Percentiles rank a stretch among this genome's conserved stretches.
These are phyloP conservation scores for Elsinoe australis DNA, from an alignment of 2,329 filamentous ascomycete genomes.

Conservation along the genomic window DNA sequence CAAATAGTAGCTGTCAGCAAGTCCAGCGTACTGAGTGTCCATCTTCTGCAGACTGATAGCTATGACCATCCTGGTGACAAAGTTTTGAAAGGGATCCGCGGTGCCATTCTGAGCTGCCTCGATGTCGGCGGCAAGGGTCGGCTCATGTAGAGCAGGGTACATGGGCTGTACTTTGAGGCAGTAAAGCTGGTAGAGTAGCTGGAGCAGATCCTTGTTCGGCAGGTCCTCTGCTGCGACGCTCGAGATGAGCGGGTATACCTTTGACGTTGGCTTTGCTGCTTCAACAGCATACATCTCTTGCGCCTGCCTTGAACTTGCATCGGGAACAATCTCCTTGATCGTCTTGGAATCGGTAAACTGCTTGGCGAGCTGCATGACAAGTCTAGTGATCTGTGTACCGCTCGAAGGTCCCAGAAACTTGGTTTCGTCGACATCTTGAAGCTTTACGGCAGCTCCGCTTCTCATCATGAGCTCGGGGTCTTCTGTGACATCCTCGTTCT, in stretches of 20 bases:
- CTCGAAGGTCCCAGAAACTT: constrained; percentile 90
- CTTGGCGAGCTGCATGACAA: constrained; percentile 95
- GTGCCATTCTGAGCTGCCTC: constrained; percentile 73
- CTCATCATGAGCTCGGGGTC: constrained; percentile 78
- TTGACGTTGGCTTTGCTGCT: constrained; percentile 59
- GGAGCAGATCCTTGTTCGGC: constrained; percentile 64
- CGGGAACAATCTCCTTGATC: constrained; percentile 85
- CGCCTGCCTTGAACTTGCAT: constrained; percentile 58
- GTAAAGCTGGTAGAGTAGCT: constrained; percentile 76
- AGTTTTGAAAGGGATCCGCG: constrained; percentile 69
- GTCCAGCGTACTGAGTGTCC: constrained; percentile 78
- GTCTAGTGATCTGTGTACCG: constrained; percentile 86
- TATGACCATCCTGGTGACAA: constrained; percentile 82
- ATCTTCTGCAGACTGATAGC: constrained; percentile 93
- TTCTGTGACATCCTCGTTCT: constrained; percentile 65
- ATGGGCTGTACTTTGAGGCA: constrained; percentile 84
- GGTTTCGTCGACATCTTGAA: constrained; percentile 78
- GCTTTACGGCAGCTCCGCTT: constrained; percentile 73
- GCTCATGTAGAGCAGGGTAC: constrained; percentile 80
- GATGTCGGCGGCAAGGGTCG: constrained; percentile 65
- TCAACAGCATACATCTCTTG: constrained; percentile 61
- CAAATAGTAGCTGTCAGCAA: constrained; percentile 92
- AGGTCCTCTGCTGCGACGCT: constrained; percentile 69
- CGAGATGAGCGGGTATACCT: constrained; percentile 86
- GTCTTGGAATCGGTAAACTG: constrained; percentile 83